These are phyloP conservation scores for Linnemannia schmuckeri DNA, from an alignment of 192 early-diverging fungal species.

Conservation along the genomic window DNA sequence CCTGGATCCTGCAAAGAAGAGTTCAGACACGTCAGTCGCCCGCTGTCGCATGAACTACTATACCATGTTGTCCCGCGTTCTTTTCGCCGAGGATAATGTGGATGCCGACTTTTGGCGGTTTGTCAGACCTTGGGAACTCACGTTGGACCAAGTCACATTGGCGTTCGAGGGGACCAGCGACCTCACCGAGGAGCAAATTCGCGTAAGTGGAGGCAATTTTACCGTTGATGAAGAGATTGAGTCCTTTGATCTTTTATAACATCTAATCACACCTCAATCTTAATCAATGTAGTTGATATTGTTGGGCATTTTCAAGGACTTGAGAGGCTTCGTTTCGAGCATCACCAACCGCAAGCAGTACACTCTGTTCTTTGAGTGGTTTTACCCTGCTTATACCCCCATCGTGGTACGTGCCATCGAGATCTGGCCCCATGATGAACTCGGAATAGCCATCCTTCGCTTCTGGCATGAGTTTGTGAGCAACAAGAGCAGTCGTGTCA, in stretches of 20 bases:
- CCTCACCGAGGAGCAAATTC: slow-evolving; percentile 61
- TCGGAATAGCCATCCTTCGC: slow-evolving; percentile 80
- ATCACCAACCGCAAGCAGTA: slow-evolving; percentile 72
- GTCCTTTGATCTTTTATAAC: neutral
- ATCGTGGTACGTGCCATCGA: slow-evolving; percentile 76
- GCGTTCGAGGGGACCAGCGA: slow-evolving; percentile 70
- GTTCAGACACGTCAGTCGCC: slow-evolving; percentile 57
- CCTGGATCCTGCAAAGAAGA: slow-evolving; percentile 69
- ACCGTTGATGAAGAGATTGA: neutral
- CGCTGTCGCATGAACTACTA: slow-evolving; percentile 79
- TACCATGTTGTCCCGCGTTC: slow-evolving; percentile 78
- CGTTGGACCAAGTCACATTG: slow-evolving; percentile 66
- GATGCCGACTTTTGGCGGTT: slow-evolving; percentile 78
- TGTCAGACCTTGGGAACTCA: slow-evolving; percentile 74
- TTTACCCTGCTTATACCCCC: slow-evolving; percentile 77
- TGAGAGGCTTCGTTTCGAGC: slow-evolving; percentile 81
- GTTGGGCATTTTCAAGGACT: slow-evolving; percentile 77
- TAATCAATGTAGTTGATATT: slow-evolving; percentile 56
- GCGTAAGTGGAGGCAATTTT: slow-evolving; percentile 14
- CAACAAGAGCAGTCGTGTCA: slow-evolving; percentile 83
- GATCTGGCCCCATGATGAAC: slow-evolving; percentile 72
- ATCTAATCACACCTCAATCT: neutral
- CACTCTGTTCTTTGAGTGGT: slow-evolving; percentile 87
- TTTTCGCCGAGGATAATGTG: slow-evolving; percentile 77
- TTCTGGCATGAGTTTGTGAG: slow-evolving; percentile 86